phyloP scores from a whole-genome alignment of 176 grass and related monocot genomes.

The Avena eriantha region DNA sequence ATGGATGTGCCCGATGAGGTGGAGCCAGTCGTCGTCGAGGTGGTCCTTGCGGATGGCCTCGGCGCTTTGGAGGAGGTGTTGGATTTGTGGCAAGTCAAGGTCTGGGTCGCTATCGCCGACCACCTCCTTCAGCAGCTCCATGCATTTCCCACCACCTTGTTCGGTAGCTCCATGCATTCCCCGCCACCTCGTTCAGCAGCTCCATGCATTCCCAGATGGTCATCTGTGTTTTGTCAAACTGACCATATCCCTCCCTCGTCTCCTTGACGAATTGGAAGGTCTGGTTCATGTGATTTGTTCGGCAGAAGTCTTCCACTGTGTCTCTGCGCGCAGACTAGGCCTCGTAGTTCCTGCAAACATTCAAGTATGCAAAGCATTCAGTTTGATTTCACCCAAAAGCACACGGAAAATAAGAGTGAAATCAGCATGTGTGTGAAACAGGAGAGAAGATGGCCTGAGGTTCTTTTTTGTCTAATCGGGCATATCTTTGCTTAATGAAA shows the following conservation, averaged over 20 bases:
- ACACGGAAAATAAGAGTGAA: too few relatives aligned
- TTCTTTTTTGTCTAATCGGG: constrained; percentile 58
- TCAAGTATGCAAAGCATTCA: too few relatives aligned
- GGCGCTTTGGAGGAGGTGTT: constrained; percentile 89
- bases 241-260: constrained; percentile 62
- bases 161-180: constrained; percentile 73
- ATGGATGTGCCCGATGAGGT: constrained; percentile 91
- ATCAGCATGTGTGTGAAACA: too few relatives aligned
- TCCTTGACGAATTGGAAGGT: constrained; percentile 65
- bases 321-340: constrained; percentile 70
- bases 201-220: constrained; percentile 86
- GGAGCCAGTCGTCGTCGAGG: constrained; percentile 87
- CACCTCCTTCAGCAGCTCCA: constrained; percentile 87
- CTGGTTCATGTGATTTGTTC: constrained; percentile 65
- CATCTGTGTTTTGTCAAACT: constrained; percentile 76
- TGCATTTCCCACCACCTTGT: constrained; percentile 46
- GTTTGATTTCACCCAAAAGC: too few relatives aligned
- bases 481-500: constrained; percentile 35
- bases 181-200: constrained; percentile 54
- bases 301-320: constrained; percentile 84
- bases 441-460: too few relatives aligned
- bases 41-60: constrained; percentile 96
- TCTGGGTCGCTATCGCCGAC: constrained; percentile 91
- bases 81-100: constrained; percentile 93
- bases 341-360: constrained; percentile 68